A percentile compares a stretch with the other conserved stretches of the same genome.
phyloP scores from a whole-genome alignment of 208 protist genomes.

The Endotrypanum monterogeii region DNA sequence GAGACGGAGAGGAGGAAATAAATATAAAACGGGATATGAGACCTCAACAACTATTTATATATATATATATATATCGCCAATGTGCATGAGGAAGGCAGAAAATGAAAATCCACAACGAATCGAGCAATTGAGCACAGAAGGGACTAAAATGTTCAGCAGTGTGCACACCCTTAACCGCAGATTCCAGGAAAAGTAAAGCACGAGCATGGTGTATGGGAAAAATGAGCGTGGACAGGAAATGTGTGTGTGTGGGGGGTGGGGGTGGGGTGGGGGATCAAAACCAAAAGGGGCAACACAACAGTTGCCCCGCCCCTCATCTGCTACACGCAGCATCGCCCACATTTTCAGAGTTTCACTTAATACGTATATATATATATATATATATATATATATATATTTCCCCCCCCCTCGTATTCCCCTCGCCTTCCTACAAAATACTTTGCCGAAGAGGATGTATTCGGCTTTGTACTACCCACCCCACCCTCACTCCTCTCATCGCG shows the following conservation, averaged over 20 bases:
- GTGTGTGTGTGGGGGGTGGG: not conserved
- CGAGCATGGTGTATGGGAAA: constrained; percentile 2
- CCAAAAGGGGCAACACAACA: not conserved
- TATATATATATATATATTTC: not conserved
- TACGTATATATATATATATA: not conserved
- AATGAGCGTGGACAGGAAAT: not conserved
- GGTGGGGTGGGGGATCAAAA: not conserved
- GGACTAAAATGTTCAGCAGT: too few species aligned
- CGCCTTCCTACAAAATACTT: not conserved
- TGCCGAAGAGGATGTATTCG: not conserved
- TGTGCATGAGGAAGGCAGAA: not conserved
- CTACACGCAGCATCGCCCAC: not conserved
- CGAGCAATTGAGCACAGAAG: too few species aligned
- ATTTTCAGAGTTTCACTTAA: not conserved
- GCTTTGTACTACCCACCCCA: too few species aligned
- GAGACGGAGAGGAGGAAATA: not conserved
- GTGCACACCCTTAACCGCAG: too few species aligned
- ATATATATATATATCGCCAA: not conserved
- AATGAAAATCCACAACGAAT: too few species aligned
- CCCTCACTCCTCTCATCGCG: not conserved
- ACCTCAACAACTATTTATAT: not conserved
- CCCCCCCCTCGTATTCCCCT: not conserved
- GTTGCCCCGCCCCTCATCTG: too few species aligned
- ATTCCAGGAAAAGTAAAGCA: not conserved
- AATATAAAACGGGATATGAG: not conserved